A percentile compares a stretch with the other conserved stretches of the same genome.
Conservation (phyloP, 768 basidiomycete genomes). For the Serendipita sp. region DNA sequence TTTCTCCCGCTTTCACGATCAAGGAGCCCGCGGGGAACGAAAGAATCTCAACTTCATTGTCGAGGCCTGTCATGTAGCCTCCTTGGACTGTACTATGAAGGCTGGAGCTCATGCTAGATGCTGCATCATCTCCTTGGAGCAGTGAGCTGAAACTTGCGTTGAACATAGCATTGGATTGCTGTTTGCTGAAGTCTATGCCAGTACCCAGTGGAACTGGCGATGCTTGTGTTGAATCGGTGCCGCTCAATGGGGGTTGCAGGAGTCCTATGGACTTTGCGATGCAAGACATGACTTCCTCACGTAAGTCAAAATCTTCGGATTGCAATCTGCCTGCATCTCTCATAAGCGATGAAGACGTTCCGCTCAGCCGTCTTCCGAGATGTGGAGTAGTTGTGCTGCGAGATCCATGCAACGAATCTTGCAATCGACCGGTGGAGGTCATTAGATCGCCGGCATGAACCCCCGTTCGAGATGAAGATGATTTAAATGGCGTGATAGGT, state of each 20-base stretch:
- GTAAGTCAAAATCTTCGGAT: constrained; percentile 74
- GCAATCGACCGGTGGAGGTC: constrained; percentile 33
- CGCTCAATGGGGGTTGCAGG: constrained; percentile 49
- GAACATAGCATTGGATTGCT: constrained; percentile 24
- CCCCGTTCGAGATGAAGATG: constrained; percentile 31
- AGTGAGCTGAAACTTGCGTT: constrained; percentile 58
- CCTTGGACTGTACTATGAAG: constrained; percentile 34
- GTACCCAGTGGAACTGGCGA: constrained; percentile 13
- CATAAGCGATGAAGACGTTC: constrained; percentile 6
- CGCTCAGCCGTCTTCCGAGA: neutral
- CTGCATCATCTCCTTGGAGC: constrained; percentile 12
- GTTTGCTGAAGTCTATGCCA: constrained; percentile 13
- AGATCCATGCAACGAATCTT: constrained; percentile 15
- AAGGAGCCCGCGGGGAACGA: constrained; percentile 80
- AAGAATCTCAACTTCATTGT: constrained; percentile 92
- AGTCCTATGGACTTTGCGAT: constrained; percentile 96
- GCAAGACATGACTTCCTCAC: constrained; percentile 92
- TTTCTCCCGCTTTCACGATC: constrained; percentile 78
- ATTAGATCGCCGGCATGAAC: constrained; percentile 69
- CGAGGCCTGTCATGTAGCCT: constrained; percentile 60
- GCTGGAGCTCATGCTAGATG: constrained; percentile 47
- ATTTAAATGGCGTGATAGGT: constrained; percentile 8
- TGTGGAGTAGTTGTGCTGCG: constrained; percentile 8
- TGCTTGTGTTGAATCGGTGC: constrained; percentile 13
- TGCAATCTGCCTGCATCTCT: constrained; percentile 10